These are phyloP conservation scores for Quercus ilex DNA, from an alignment of 306 rosid genomes.

Conservation along the genomic window DNA sequence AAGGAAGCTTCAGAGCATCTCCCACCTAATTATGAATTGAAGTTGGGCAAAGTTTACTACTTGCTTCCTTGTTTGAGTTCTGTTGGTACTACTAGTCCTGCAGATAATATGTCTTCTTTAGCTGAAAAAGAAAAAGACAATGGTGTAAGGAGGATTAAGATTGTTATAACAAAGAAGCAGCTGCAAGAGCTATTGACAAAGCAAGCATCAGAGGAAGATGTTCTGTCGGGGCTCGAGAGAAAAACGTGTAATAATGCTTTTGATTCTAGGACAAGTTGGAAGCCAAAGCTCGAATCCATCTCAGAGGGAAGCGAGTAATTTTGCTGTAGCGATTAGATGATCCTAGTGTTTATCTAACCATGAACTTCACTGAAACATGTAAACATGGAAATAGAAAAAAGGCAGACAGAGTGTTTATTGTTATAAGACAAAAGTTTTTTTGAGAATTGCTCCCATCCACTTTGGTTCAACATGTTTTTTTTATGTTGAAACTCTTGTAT, in stretches of 20 bases:
- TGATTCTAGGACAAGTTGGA: slow-evolving; percentile 27
- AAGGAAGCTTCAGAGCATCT: slow-evolving; percentile 38
- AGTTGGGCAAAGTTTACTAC: slow-evolving; percentile 51
- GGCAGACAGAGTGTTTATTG: background rate
- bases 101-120: background rate
- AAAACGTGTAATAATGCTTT: background rate
- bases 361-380: background rate
- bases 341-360: background rate
- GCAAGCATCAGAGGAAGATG: slow-evolving; percentile 46
- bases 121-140: background rate
- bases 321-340: background rate
- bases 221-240: slow-evolving; percentile 30
- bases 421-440: background rate
- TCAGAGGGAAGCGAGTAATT: slow-evolving; percentile 54
- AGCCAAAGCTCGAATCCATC: slow-evolving; percentile 53
- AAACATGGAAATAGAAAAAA: background rate
- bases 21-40: slow-evolving; percentile 43
- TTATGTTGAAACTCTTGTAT: background rate
- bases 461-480: background rate
- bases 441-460: background rate
- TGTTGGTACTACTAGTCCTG: background rate
- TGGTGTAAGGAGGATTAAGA: slow-evolving; percentile 50
- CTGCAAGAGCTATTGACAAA: slow-evolving; percentile 52
- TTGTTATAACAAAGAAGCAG: slow-evolving; percentile 61
- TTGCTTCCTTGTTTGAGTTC: slow-evolving; percentile 35